These are phyloP conservation scores for Pythium apleroticum DNA, from an alignment of 352 stramenopile species.

Conservation along the genomic window DNA sequence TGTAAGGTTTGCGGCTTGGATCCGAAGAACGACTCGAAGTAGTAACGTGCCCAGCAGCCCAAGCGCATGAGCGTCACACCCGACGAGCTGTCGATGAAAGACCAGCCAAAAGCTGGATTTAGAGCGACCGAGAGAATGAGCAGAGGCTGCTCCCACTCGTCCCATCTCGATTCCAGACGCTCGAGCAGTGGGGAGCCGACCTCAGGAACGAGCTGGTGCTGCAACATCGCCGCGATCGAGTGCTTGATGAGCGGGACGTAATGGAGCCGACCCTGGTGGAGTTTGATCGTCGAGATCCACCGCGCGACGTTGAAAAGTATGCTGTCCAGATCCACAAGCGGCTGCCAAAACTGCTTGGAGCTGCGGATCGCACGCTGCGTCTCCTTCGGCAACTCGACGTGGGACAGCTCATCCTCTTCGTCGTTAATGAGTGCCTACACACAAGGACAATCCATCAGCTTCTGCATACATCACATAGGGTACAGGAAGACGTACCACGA, in stretches of 20 bases:
- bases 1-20: conserved; percentile 15
- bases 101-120: conserved; percentile 28
- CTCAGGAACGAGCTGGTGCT: conserved; percentile 22
- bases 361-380: background rate
- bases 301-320: conserved; percentile 17
- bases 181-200: conserved; percentile 15
- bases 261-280: conserved; percentile 20
- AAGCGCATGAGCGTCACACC: conserved; percentile 27
- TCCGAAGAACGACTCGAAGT: conserved; percentile 28
- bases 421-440: conserved; percentile 6
- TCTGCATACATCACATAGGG: no score
- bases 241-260: conserved; percentile 22
- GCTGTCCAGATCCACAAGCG: conserved; percentile 23
- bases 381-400: background rate
- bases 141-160: conserved; percentile 29
- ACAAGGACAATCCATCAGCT: background rate
- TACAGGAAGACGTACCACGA: conserved; percentile 13
- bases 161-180: conserved; percentile 23
- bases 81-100: conserved; percentile 20
- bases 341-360: conserved; percentile 10
- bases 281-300: conserved; percentile 23
- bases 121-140: conserved; percentile 22
- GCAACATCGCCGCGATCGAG: conserved; percentile 19
- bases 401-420: background rate
- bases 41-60: conserved; percentile 29